Conservation (phyloP, 306 rosid genomes). For the Begonia masoniana region DNA sequence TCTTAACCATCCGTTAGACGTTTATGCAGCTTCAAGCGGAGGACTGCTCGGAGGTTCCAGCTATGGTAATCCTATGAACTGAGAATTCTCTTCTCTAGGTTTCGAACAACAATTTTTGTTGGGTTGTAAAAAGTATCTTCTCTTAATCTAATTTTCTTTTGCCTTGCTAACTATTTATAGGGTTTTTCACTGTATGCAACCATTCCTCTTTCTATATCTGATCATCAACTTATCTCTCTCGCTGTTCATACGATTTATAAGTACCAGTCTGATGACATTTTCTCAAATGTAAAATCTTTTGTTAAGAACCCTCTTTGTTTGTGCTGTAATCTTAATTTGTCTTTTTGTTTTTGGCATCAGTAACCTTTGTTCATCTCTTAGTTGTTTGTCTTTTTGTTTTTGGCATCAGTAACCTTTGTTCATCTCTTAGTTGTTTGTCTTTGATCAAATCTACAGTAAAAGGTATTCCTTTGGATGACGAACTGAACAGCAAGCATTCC, state of each 20-base stretch:
- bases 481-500: not conserved
- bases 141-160: not conserved
- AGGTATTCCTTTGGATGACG: not conserved
- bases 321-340: not conserved
- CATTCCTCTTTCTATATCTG: too few relatives aligned
- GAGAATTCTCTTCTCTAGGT: slow-evolving; percentile 19
- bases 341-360: not conserved
- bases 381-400: not conserved
- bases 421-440: not conserved
- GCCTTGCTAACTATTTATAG: not conserved
- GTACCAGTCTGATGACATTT: too few relatives aligned
- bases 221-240: too few relatives aligned
- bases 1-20: slow-evolving; percentile 49
- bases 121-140: not conserved
- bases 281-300: not conserved
- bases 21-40: slow-evolving; percentile 40
- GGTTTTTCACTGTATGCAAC: too few relatives aligned
- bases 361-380: not conserved
- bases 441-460: not conserved
- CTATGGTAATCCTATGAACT: slow-evolving; percentile 73
- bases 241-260: not conserved
- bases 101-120: slow-evolving; percentile 17
- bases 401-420: not conserved
- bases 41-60: slow-evolving; percentile 62
- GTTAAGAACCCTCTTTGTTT: not conserved